Evolutionary conservation across 768 basidiomycete species (phyloP).

Genomic region (Coprinellus micaceus): DNA sequence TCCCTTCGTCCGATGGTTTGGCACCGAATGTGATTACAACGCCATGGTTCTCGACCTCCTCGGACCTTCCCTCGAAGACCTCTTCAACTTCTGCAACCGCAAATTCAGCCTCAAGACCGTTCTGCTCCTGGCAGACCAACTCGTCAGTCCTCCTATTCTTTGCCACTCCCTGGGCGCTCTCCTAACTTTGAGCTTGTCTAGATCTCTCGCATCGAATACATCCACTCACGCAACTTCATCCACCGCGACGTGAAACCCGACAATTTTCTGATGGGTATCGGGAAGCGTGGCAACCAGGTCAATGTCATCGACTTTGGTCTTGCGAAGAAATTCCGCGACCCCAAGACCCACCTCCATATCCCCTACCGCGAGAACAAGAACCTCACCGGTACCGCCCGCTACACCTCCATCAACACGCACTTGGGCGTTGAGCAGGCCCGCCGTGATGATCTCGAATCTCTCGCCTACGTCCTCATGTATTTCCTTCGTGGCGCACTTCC

Average conservation of each 20-base stretch:
- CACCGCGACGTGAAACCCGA: conserved; percentile 99
- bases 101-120: conserved; percentile 98
- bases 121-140: conserved; percentile 91
- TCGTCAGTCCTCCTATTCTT: conserved; percentile 50
- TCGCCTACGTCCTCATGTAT: conserved; percentile 99
- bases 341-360: conserved; percentile 99
- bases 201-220: conserved; percentile 99
- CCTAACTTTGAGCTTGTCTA: conserved; percentile 26
- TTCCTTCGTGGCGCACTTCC: conserved; percentile 97
- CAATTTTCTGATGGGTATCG: conserved; percentile 99
- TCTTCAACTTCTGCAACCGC: conserved; percentile 95
- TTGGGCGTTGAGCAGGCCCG: conserved; percentile 97
- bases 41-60: conserved; percentile 99
- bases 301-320: conserved; percentile 98
- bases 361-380: conserved; percentile 99
- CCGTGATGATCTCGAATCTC: conserved; percentile 95
- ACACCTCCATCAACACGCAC: conserved; percentile 99
- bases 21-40: conserved; percentile 97
- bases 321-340: conserved; percentile 99
- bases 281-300: conserved; percentile 99
- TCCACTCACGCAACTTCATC: conserved; percentile 98
- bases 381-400: conserved; percentile 95
- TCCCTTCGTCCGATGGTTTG: conserved; percentile 95
- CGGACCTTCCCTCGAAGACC: conserved; percentile 85
- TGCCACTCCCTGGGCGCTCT: conserved; percentile 19